These are phyloP conservation scores for Phaeoacremonium minimum DNA, from an alignment of 2,329 filamentous ascomycete genomes.

Conservation along the genomic window DNA sequence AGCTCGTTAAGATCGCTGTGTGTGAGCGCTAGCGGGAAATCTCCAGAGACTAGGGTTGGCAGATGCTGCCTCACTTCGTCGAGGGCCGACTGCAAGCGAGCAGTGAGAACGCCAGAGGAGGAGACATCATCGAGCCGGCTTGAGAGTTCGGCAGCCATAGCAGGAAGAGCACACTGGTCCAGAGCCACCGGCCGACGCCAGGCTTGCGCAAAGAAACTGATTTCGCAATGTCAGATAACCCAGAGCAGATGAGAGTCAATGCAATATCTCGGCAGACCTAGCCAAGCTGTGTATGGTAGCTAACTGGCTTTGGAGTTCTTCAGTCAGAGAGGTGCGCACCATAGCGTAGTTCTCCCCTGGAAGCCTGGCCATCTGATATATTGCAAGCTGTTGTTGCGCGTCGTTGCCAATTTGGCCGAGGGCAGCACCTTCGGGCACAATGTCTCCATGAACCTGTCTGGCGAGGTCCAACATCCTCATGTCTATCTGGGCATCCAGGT, in stretches of 20 bases:
- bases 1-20: slow-evolving; percentile 1
- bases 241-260: background rate
- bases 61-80: background rate
- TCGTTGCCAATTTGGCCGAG: background rate
- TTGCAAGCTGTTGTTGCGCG: background rate
- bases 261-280: background rate
- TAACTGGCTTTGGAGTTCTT: background rate
- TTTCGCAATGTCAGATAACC: background rate
- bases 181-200: background rate
- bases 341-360: background rate
- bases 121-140: background rate
- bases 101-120: slow-evolving; percentile 1
- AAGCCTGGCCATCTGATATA: background rate
- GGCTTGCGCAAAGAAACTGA: background rate
- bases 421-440: background rate
- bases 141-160: background rate
- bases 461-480: background rate
- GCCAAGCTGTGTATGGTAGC: background rate
- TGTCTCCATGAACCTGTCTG: background rate
- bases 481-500: background rate
- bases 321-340: background rate
- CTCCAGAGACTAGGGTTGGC: background rate
- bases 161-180: background rate
- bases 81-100: background rate
- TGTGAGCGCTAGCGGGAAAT: background rate